Conservation (phyloP, 306 rosid genomes). For the Boehmeria nivea region DNA sequence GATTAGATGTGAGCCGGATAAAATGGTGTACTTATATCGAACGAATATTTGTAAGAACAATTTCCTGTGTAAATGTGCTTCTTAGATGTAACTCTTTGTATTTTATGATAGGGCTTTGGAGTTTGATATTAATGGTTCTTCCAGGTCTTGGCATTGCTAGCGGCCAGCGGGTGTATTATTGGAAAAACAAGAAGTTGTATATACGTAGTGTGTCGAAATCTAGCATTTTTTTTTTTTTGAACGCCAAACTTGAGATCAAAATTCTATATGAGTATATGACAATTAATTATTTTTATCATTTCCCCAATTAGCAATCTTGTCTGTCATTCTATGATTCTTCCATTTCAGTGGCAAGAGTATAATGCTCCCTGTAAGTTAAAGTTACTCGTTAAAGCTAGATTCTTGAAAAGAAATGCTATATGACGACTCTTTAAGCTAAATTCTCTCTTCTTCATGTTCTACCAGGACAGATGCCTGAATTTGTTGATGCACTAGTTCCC, state of each 20-base stretch:
- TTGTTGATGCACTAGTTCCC: slow-evolving; percentile 98
- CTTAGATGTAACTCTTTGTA: neutral
- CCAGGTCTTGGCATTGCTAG: slow-evolving; percentile 63
- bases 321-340: slow-evolving; percentile 78
- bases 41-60: too few relatives aligned
- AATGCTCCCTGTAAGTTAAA: slow-evolving; percentile 80
- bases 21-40: too few relatives aligned
- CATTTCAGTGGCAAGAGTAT: slow-evolving; percentile 97
- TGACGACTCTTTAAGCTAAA: slow-evolving; percentile 5
- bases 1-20: too few relatives aligned
- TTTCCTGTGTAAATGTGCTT: slow-evolving; percentile 1
- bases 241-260: slow-evolving; percentile 2
- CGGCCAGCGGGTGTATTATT: slow-evolving; percentile 77
- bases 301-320: too few relatives aligned
- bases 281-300: too few relatives aligned
- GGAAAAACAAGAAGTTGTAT: slow-evolving; percentile 81
- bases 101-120: too few relatives aligned
- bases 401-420: neutral
- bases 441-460: slow-evolving; percentile 53
- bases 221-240: slow-evolving; percentile 42
- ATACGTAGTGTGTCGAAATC: slow-evolving; percentile 70
- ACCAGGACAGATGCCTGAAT: slow-evolving; percentile 75
- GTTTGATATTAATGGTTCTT: slow-evolving; percentile 29
- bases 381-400: neutral
- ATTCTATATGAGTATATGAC: too few relatives aligned